Evolutionary conservation across 2,329 filamentous ascomycete species (phyloP).

Genomic region (Alternaria burnsii): DNA sequence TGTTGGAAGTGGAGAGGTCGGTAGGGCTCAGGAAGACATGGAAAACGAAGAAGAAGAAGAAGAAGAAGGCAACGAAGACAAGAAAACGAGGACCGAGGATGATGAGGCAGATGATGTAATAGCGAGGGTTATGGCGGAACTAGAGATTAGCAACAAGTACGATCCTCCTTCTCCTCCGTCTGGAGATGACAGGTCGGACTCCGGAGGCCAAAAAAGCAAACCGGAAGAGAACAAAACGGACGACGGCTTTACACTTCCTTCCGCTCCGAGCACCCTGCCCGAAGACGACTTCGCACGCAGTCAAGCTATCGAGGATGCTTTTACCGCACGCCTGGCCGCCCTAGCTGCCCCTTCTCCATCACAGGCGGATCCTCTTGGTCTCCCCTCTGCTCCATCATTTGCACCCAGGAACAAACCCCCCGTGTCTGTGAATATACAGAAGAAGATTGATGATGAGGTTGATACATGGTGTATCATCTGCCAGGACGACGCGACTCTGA

Average conservation of each 20-base stretch:
- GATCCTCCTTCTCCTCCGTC: conserved; percentile 34
- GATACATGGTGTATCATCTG: conserved; percentile 85
- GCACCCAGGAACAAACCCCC: conserved; percentile 50
- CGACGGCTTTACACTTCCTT: conserved; percentile 50
- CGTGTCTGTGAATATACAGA: conserved; percentile 46
- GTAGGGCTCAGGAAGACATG: conserved; percentile 26
- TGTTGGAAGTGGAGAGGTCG: conserved; percentile 34
- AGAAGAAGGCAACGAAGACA: conserved; percentile 12
- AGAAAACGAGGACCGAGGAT: conserved; percentile 43
- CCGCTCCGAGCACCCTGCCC: conserved; percentile 51
- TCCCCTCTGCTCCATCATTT: conserved; percentile 59
- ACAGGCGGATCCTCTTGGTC: conserved; percentile 39
- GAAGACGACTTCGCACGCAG: conserved; percentile 39
- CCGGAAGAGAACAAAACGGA: conserved; percentile 17
- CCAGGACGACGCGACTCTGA: conserved; percentile 76
- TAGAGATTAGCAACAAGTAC: conserved; percentile 56
- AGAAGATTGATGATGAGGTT: conserved; percentile 72
- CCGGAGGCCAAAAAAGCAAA: conserved; percentile 13
- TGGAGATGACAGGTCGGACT: conserved; percentile 23
- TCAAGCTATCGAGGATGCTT: conserved; percentile 54
- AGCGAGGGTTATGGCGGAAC: conserved; percentile 56
- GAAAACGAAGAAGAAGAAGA: conserved; percentile 28
- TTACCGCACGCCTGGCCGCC: conserved; percentile 57
- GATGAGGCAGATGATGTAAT: conserved; percentile 58
- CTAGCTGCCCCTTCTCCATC: conserved; percentile 52